Evolutionary conservation across 371 early-diverging fungal species (phyloP).

Genomic region (Apophysomyces sp.): DNA sequence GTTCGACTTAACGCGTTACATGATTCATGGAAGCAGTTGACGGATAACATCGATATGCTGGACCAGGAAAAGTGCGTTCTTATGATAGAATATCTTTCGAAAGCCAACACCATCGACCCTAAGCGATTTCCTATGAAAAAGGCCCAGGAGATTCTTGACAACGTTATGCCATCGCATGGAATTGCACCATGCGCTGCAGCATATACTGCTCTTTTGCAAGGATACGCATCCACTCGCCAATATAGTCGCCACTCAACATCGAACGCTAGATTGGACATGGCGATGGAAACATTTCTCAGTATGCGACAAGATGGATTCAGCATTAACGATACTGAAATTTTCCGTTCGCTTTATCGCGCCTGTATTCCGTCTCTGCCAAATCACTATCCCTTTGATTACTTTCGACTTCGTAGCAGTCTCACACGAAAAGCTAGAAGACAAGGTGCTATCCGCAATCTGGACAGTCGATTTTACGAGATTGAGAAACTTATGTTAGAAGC

Average conservation of each 20-base stretch:
- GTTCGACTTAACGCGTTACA: conserved; percentile 15
- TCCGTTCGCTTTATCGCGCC: conserved; percentile 38
- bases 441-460: conserved; percentile 12
- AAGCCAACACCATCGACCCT: conserved; percentile 37
- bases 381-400: conserved; percentile 37
- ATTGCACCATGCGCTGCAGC: conserved; percentile 31
- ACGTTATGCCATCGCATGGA: conserved; percentile 27
- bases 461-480: conserved; percentile 42
- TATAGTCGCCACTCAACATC: conserved; percentile 3
- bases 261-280: conserved; percentile 37
- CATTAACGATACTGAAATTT: conserved; percentile 20
- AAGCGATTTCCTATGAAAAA: conserved; percentile 30
- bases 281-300: conserved; percentile 24
- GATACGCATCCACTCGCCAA: conserved; percentile 36
- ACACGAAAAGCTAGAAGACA: background rate
- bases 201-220: conserved; percentile 26
- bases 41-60: conserved; percentile 9
- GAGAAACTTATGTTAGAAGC: conserved; percentile 45
- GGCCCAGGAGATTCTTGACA: conserved; percentile 31
- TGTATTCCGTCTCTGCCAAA: conserved; percentile 36
- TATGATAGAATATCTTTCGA: conserved; percentile 30
- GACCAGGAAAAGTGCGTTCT: conserved; percentile 31
- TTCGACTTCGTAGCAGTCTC: conserved; percentile 8
- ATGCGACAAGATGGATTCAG: conserved; percentile 29
- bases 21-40: conserved; percentile 24